Conservation (phyloP, 2,329 filamentous ascomycete species). For the Paraconiothyrium sp. region DNA sequence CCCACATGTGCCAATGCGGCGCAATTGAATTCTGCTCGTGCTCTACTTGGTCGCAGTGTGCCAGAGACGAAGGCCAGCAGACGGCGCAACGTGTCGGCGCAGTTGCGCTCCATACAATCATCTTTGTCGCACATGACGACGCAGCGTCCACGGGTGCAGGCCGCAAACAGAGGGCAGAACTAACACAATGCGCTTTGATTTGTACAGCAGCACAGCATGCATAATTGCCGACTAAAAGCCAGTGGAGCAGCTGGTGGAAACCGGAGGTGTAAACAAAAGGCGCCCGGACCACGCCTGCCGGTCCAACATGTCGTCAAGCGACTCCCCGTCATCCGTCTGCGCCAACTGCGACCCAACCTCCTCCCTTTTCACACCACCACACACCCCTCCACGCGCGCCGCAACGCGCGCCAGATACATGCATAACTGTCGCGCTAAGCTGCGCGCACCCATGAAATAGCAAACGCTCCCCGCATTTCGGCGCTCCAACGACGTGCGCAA, state of each 20-base stretch:
- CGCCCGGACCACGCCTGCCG: background rate
- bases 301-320: slow-evolving; percentile 16
- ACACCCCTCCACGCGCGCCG: slow-evolving; percentile 38
- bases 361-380: slow-evolving; percentile 30
- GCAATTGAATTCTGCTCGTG: background rate
- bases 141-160: background rate
- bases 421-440: slow-evolving; percentile 24
- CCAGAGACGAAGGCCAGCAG: background rate
- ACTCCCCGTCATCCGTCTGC: slow-evolving; percentile 23
- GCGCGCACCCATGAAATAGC: slow-evolving; percentile 37
- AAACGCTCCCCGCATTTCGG: slow-evolving; percentile 20
- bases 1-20: background rate
- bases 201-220: background rate
- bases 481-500: slow-evolving; percentile 19
- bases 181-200: background rate
- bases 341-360: slow-evolving; percentile 42
- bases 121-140: background rate
- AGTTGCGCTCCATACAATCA: slow-evolving; percentile 6
- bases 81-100: slow-evolving; percentile 5
- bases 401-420: slow-evolving; percentile 30
- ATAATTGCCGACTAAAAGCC: background rate
- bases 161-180: slow-evolving; percentile 1
- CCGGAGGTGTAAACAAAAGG: slow-evolving; percentile 11
- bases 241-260: background rate
- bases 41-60: background rate